phyloP scores from a whole-genome alignment of 2,329 filamentous ascomycete species.

The Thelonectria discophora region DNA sequence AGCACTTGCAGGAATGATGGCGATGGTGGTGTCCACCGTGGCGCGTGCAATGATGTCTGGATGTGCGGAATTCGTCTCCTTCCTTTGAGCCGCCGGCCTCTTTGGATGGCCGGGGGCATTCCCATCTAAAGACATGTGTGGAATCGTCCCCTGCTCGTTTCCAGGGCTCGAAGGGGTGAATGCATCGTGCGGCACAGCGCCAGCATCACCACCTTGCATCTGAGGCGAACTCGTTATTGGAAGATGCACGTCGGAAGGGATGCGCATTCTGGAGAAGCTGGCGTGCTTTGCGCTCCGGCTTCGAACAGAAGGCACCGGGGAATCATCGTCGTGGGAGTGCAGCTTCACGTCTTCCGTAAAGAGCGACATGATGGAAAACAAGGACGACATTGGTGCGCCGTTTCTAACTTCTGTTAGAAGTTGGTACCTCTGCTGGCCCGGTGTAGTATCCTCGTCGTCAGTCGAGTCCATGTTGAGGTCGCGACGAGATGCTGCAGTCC shows the following conservation, averaged over 20 bases:
- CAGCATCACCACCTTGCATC: slow-evolving; percentile 40
- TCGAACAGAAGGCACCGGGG: slow-evolving; percentile 32
- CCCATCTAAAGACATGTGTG: slow-evolving; percentile 76
- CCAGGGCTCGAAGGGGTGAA: slow-evolving; percentile 23
- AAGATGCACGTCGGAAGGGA: slow-evolving; percentile 34
- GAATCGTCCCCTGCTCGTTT: slow-evolving; percentile 57
- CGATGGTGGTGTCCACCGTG: slow-evolving; percentile 96
- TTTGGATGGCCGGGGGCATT: slow-evolving; percentile 41
- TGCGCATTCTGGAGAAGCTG: slow-evolving; percentile 35
- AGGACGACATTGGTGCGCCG: slow-evolving; percentile 95
- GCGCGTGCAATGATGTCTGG: slow-evolving; percentile 97
- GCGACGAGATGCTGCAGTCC: slow-evolving; percentile 38
- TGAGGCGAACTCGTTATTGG: slow-evolving; percentile 54
- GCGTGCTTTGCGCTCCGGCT: slow-evolving; percentile 45
- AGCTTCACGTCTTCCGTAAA: slow-evolving; percentile 96
- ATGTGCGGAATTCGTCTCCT: slow-evolving; percentile 77
- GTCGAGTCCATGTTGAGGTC: slow-evolving; percentile 52
- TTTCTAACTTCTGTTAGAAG: slow-evolving; percentile 97
- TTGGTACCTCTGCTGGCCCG: slow-evolving; percentile 86
- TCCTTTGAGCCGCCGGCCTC: slow-evolving; percentile 54
- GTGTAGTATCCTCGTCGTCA: slow-evolving; percentile 73
- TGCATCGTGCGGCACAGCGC: slow-evolving; percentile 31
- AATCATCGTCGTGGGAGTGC: slow-evolving; percentile 71
- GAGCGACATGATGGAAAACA: slow-evolving; percentile 95
- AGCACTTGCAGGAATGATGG: slow-evolving; percentile 95